Percentiles rank a stretch among this genome's conserved stretches.
These are phyloP conservation scores for Ophiostoma sp. DNA, from an alignment of 2,329 filamentous ascomycete species.

Conservation along the genomic window DNA sequence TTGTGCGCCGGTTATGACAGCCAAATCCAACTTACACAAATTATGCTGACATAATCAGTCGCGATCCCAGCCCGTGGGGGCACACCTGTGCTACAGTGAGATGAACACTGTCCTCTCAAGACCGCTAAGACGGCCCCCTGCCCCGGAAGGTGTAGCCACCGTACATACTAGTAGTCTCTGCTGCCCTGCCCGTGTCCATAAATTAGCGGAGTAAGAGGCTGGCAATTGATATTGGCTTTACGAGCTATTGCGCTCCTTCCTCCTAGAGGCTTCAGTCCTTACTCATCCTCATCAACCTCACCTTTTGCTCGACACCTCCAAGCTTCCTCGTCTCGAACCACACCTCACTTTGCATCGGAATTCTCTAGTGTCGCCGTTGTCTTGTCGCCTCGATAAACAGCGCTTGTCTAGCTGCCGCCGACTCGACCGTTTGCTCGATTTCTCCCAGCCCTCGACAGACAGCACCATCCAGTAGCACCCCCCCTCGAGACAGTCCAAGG, in stretches of 20 bases:
- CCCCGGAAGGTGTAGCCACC: constrained; percentile 6
- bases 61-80: background rate
- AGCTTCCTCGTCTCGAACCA: background rate
- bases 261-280: background rate
- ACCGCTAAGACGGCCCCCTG: constrained; percentile 1
- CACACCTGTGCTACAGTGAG: background rate
- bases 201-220: background rate
- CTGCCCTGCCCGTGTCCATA: constrained; percentile 4
- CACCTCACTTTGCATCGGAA: background rate
- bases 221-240: background rate
- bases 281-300: background rate
- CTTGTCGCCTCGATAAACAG: background rate
- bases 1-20: background rate
- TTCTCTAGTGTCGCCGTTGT: background rate
- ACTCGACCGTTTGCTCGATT: background rate
- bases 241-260: background rate
- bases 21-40: background rate
- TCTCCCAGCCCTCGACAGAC: background rate
- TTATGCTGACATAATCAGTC: background rate
- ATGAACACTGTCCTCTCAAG: background rate
- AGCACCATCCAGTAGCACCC: background rate
- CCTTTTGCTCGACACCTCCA: background rate
- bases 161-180: background rate
- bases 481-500: background rate
- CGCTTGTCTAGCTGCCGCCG: background rate